phyloP scores from a whole-genome alignment of 1,284 basidiomycete species.

The Earliella scabrosa region DNA sequence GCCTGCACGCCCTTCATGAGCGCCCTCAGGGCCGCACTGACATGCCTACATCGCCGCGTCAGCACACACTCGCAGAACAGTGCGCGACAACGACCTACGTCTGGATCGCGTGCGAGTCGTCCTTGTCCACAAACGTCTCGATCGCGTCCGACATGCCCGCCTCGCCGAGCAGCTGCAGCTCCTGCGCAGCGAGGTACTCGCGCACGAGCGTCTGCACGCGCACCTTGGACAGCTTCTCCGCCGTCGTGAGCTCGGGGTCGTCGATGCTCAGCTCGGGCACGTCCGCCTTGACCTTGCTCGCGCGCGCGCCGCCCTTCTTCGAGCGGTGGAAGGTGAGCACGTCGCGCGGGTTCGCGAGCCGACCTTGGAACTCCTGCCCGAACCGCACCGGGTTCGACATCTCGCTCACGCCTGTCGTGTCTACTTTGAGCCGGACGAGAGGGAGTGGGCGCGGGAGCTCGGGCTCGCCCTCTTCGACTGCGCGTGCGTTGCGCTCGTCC shows the following conservation, averaged over 20 bases:
- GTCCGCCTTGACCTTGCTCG: slow-evolving; percentile 62
- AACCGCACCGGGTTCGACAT: slow-evolving; percentile 97
- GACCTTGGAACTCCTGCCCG: slow-evolving; percentile 92
- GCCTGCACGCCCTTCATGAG: slow-evolving; percentile 70
- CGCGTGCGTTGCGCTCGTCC: slow-evolving; percentile 76
- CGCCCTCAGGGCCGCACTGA: slow-evolving; percentile 60
- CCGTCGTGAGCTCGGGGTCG: slow-evolving; percentile 63
- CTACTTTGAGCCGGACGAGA: slow-evolving; percentile 89
- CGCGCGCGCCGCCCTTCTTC: slow-evolving; percentile 61
- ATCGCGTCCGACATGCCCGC: slow-evolving; percentile 90
- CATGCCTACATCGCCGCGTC: slow-evolving; percentile 80
- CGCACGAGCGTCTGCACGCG: slow-evolving; percentile 82
- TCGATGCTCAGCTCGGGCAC: slow-evolving; percentile 78
- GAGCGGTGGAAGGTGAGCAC: slow-evolving; percentile 89
- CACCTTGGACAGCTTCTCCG: slow-evolving; percentile 73
- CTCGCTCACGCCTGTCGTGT: slow-evolving; percentile 87
- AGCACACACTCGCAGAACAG: no score
- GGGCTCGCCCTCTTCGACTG: slow-evolving; percentile 70
- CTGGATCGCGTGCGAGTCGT: slow-evolving; percentile 89
- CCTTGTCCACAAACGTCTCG: slow-evolving; percentile 93
- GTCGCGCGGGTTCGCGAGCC: slow-evolving; percentile 94
- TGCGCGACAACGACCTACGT: no score
- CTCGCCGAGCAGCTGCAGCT: slow-evolving; percentile 86
- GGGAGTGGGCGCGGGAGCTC: slow-evolving; percentile 80
- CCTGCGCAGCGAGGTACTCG: slow-evolving; percentile 89